Evolutionary conservation across 2,329 filamentous ascomycete species (phyloP).

Genomic region (Conoideocrella luteorostrata): DNA sequence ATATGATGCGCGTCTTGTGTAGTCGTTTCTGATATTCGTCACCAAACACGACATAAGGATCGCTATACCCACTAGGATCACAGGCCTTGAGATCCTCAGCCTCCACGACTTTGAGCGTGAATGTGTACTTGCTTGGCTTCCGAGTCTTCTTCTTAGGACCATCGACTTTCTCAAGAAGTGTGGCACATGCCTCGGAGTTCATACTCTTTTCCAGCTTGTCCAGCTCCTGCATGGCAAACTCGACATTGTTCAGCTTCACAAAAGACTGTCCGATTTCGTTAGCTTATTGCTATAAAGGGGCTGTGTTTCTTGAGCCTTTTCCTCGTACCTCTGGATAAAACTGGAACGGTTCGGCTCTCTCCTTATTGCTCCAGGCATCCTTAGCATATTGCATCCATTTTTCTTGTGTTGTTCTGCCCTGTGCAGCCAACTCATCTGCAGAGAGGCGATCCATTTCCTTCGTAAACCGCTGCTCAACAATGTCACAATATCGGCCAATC

Average conservation of each 20-base stretch:
- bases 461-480: conserved; percentile 76
- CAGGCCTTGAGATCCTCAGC: conserved; percentile 98
- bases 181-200: conserved; percentile 85
- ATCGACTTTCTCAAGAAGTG: conserved; percentile 67
- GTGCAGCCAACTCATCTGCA: conserved; percentile 75
- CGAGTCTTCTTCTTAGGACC: conserved; percentile 60
- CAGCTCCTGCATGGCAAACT: conserved; percentile 86
- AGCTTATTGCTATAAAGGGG: conserved; percentile 16
- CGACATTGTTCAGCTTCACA: conserved; percentile 96
- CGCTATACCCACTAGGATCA: conserved; percentile 87
- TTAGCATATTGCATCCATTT: conserved; percentile 90
- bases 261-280: conserved; percentile 60
- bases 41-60: conserved; percentile 93
- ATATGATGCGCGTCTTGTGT: conserved; percentile 88
- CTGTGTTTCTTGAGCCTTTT: not conserved
- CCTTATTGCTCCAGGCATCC: conserved; percentile 85
- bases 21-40: conserved; percentile 97
- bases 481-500: conserved; percentile 83
- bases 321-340: conserved; percentile 79
- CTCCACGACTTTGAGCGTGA: conserved; percentile 98
- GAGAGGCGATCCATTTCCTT: conserved; percentile 91
- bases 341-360: conserved; percentile 93
- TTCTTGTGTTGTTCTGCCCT: conserved; percentile 77
- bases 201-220: conserved; percentile 85
- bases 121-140: conserved; percentile 83